Base-by-base conservation (phyloP, 345 rosid species). In the Acer yangbiense region DNA sequence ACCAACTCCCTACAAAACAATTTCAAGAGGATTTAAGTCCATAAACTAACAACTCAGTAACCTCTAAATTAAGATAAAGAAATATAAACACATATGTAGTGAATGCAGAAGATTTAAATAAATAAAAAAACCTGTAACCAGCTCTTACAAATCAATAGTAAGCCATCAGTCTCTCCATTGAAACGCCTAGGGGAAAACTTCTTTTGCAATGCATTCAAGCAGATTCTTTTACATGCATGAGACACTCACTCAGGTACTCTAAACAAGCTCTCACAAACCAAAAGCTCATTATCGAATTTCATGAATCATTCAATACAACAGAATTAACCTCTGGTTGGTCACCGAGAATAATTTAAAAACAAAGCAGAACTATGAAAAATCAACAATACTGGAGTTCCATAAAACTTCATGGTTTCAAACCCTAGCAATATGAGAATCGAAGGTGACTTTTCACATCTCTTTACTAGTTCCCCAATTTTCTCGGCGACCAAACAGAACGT, bases 91-190 rank as follows among this genome's bases (percentile, higher is more conserved):
- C 64, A 73, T 32, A 76, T 76, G 48, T 62, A 84, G 43, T 21
- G 52, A 73, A 23, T 68, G 69, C 76, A 77, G 41, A 73, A 71
- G n/a, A 78, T 75, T 73, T 72, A 70, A 76, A 77, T 35, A 61
- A 48, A 63, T 65, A 61, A 57, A 65, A 83, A 80, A 66, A 83
- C 75, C 78, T 76, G 79, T 74, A 86, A 85, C 88, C 83, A 88
- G 92, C 85, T 92, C 98, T 94, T 92, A 92, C 95, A 79, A 94
- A 90, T 91, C 86, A 85, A 87, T 80, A 83, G 87, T 76, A 87
- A 86, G 93, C 88, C 94, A 87, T 85, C 94, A 89, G 89, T 87
- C 91, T 88, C 94, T 88, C 94, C 89, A 84, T 71, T 81, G 89
- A 75, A 85, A 91, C 84, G 90, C 86, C 92, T 85, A 88, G 87